phyloP scores from a whole-genome alignment of 768 basidiomycete species.

The Russula foetens region DNA sequence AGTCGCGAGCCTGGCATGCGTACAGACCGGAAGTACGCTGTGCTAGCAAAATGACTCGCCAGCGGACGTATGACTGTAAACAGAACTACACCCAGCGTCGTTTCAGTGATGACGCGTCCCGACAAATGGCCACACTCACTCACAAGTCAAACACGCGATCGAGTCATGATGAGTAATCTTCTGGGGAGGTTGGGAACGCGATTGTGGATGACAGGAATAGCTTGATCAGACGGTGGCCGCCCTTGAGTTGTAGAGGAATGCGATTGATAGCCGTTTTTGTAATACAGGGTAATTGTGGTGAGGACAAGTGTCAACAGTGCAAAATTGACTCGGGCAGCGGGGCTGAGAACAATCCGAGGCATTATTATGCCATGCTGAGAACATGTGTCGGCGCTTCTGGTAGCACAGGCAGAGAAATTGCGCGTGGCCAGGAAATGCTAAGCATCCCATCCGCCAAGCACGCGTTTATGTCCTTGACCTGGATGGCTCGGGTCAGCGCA shows the following conservation, averaged over 20 bases:
- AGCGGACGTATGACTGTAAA: not conserved
- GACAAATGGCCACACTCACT: not conserved
- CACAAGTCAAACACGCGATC: not conserved
- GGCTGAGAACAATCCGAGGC: too few relatives aligned
- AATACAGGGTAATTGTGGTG: not conserved
- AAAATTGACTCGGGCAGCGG: not conserved
- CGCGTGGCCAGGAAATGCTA: slow-evolving; percentile 19
- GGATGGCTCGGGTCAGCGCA: not conserved
- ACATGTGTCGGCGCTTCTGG: not conserved
- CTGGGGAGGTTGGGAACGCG: not conserved
- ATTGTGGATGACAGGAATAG: not conserved
- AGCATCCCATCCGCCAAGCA: slow-evolving; percentile 19
- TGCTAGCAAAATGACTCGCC: not conserved
- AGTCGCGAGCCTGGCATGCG: not conserved
- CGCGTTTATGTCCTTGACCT: slow-evolving; percentile 20
- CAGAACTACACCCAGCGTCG: not conserved
- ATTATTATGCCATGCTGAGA: not conserved
- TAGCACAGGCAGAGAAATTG: not conserved
- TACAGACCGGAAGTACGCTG: not conserved
- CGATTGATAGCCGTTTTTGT: not conserved
- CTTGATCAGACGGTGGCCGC: not conserved
- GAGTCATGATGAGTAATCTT: not conserved
- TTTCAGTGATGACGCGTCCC: not conserved
- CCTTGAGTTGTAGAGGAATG: not conserved
- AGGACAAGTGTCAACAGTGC: not conserved